Evolutionary conservation across 2,329 filamentous ascomycete species (phyloP).

Genomic region (Sarocladiaceae sp.): DNA sequence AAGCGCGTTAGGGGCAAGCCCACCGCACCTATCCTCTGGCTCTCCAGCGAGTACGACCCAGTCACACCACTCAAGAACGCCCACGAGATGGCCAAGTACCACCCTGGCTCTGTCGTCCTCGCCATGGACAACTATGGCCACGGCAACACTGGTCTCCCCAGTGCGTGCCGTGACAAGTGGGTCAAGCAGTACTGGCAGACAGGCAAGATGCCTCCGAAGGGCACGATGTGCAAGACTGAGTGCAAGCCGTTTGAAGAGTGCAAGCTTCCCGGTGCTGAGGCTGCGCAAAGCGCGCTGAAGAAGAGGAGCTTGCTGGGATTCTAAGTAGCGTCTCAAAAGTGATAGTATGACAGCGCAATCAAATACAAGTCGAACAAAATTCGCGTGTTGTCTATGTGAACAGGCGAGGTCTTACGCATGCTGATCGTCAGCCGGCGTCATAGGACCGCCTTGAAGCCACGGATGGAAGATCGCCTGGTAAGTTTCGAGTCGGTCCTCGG

Average conservation of each 20-base stretch:
- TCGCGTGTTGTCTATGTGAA: too few relatives aligned
- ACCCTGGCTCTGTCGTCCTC: slow-evolving; percentile 22
- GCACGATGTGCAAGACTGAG: slow-evolving; percentile 15
- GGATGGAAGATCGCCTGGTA: too few relatives aligned
- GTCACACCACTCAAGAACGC: slow-evolving; percentile 36
- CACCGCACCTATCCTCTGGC: slow-evolving; percentile 35
- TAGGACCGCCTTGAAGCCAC: too few relatives aligned
- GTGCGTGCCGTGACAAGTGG: not conserved
- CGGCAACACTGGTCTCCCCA: slow-evolving; percentile 2
- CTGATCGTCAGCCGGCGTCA: too few relatives aligned
- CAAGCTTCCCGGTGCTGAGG: too few relatives aligned
- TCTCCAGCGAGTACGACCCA: slow-evolving; percentile 36
- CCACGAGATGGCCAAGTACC: slow-evolving; percentile 21
- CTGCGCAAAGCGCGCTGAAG: too few relatives aligned
- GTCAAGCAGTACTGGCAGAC: not conserved
- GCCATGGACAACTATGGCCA: slow-evolving; percentile 24
- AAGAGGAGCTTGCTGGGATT: too few relatives aligned
- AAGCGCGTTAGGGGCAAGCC: slow-evolving; percentile 23
- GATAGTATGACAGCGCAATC: too few relatives aligned
- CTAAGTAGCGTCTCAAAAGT: too few relatives aligned
- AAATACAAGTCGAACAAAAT: too few relatives aligned
- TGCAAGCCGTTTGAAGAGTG: slow-evolving; percentile 12
- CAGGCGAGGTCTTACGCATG: too few relatives aligned
- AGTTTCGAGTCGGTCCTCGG: too few relatives aligned
- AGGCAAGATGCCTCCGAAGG: not conserved